Evolutionary conservation across 2,329 filamentous ascomycete species (phyloP), one percentile per base, ranked within the genome.

Genomic region (Clarireedia homoeocarpa): DNA sequence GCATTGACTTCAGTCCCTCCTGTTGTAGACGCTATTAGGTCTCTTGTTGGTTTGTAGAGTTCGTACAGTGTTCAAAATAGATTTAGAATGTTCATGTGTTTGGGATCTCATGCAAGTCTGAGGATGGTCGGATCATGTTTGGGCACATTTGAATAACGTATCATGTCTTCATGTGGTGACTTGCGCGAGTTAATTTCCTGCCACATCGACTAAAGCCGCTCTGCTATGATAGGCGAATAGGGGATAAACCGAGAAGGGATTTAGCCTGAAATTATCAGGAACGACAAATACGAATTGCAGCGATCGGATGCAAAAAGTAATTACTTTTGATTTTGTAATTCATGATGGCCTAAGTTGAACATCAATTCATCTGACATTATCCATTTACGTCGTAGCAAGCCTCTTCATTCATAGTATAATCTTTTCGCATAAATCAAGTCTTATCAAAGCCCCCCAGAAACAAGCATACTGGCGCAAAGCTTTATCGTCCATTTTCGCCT

Each of bases 1-100:
- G 68, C 81, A 4, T 75, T 83, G 61, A 83, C 80, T 1, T 80
- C 79, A 1, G 75, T 84, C 39, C 79, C 80, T 10, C 73, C 75
- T 0, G 73, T 82, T 30, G 76, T 75, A 0, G 71, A 68, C 10
- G 70, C 76, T 2, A 71, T 84, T 17, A 70, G 73, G 52, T 73
- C 74, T 1, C 66, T 80, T 23, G 79, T 80, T 23, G 74, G 73
- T 6, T 61, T 77, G 20, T 63, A 56, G 53, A n/a, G 17, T 27
- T 2, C 46, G 15, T 17, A 6, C 15, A 15, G 44, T 42, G 39
- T 42, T 42, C 17, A 7, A 10, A 6, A 23, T 47, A 24, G 12
- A 7, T 47, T 47, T 15, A 24, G 23, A 12, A 47, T 20, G 20
- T 47, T 47, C 7, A n/a, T 47, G n/a, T 26, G 15, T 26, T 47